phyloP scores from a whole-genome alignment of 306 rosid genomes.

The Citrullus mucosospermus region DNA sequence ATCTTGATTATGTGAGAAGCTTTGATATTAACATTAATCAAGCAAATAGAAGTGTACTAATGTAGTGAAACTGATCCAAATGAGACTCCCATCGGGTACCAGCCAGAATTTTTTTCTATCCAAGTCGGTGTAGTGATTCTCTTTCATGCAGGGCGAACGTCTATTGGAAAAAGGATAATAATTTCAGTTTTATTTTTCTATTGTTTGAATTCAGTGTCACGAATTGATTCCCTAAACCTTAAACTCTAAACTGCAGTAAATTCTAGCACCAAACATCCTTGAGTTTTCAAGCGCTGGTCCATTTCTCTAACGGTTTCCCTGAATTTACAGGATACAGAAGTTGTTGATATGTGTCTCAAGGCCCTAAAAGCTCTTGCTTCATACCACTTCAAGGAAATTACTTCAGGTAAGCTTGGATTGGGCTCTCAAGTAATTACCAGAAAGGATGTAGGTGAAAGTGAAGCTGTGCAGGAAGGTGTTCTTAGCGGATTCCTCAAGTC shows the following conservation, averaged over 20 bases:
- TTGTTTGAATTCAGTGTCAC: background rate
- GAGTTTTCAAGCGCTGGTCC: background rate
- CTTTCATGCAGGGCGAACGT: too few species aligned
- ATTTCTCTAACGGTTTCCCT: background rate
- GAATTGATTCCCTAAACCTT: background rate
- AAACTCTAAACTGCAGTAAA: background rate
- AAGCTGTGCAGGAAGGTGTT: slow-evolving; percentile 65
- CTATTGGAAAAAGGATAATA: background rate
- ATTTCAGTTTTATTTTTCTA: background rate
- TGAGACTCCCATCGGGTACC: background rate
- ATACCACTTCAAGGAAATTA: slow-evolving; percentile 60
- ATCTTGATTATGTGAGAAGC: background rate
- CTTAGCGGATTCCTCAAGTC: slow-evolving; percentile 76
- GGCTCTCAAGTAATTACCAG: slow-evolving; percentile 47
- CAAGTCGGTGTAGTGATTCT: background rate
- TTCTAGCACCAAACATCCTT: background rate
- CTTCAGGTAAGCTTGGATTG: slow-evolving; percentile 57
- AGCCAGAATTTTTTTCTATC: background rate
- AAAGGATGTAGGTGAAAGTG: slow-evolving; percentile 46
- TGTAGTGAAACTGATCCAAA: background rate
- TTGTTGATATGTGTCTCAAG: slow-evolving; percentile 71
- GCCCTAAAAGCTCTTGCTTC: slow-evolving; percentile 84
- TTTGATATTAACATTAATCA: background rate
- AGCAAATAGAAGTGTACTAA: background rate
- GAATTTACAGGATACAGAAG: slow-evolving; percentile 57